Base-by-base conservation (phyloP, 1,284 basidiomycete genomes). In the Nidula niveotomentosa region DNA sequence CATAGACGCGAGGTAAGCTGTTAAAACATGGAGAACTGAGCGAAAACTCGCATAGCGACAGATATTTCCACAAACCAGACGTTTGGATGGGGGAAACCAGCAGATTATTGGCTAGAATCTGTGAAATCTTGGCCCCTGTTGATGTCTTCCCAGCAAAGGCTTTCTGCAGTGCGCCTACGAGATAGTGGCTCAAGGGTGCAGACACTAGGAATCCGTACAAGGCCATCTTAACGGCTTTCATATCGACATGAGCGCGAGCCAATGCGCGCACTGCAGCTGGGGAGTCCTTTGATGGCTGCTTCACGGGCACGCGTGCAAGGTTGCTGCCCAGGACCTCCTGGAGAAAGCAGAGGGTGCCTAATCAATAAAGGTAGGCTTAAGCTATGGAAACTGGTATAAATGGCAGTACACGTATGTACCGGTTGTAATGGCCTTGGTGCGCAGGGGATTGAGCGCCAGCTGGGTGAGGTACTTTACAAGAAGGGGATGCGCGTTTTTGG, bases 171-270 rank as follows among this genome's bases (percentile, higher is more conserved):
- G 78, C 62, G 51, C 86, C 85, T 37, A 91, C 80, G 57, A 94
- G 83, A 67, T 81, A 72, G 66, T 95, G 94, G 46, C 85, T 80
- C 43, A 95, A 69, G 2, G 94, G 93, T 5, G 93, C 93, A n/a
- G 91, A 92, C 52, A 94, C 79, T 60, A 90, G 79, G 74, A 90
- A 87, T 60, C 93, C 94, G 64, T 94, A 95, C 33, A 90, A 55
- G 2, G 85, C 88, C 88, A 95, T 93, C 73, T 94, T 92, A 60
- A 90, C 55, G 7, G 91, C 89, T 60, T 83, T 85, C 49, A 71
- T 50, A 64, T 90, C 77, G 47, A 93, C 68, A 63, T 86, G 85
- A 13, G 77, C 72, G 49, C 73, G 72, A 8, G 83, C 81, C 51
- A 91, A 77, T 6, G 75, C 65, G 59, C 84, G 82, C 39, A 77